These are phyloP conservation scores for Colletotrichum costaricense DNA, from an alignment of 2,329 filamentous ascomycete species.

Conservation along the genomic window DNA sequence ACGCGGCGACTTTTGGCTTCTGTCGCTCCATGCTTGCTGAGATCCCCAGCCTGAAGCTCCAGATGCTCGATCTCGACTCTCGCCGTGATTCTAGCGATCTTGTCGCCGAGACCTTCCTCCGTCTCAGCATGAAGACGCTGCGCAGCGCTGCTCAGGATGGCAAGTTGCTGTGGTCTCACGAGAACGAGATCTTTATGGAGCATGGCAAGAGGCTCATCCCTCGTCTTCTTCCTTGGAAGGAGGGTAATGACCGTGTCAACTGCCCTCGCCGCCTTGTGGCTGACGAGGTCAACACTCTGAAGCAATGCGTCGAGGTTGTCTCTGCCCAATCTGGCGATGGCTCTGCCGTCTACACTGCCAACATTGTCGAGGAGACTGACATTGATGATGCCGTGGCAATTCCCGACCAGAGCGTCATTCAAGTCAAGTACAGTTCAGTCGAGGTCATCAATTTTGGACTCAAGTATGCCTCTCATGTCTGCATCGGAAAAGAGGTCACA, in stretches of 20 bases:
- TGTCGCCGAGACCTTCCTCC: conserved; percentile 30
- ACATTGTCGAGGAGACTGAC: conserved; percentile 27
- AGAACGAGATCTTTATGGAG: conserved; percentile 47
- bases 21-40: conserved; percentile 34
- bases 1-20: conserved; percentile 36
- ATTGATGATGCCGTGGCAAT: conserved; percentile 26
- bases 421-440: conserved; percentile 51
- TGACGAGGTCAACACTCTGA: conserved; percentile 45
- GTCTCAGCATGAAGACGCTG: conserved; percentile 21
- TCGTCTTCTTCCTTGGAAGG: conserved; percentile 51
- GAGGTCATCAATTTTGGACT: conserved; percentile 42
- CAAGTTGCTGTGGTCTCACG: conserved; percentile 29
- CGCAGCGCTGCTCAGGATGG: conserved; percentile 1
- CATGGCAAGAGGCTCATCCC: conserved; percentile 48
- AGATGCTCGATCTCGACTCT: conserved; percentile 36
- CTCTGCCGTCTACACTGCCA: conserved; percentile 37
- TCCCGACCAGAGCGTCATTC: conserved; percentile 36
- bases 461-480: conserved; percentile 43
- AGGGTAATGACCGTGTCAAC: conserved; percentile 52
- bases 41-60: conserved; percentile 33
- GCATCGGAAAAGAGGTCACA: conserved; percentile 44
- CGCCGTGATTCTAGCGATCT: not conserved
- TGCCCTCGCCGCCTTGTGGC: conserved; percentile 49
- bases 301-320: conserved; percentile 44
- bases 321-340: conserved; percentile 32